Percentiles rank a stretch among this genome's conserved stretches.
These are phyloP conservation scores for Penicillium goetzii DNA, from an alignment of 495 filamentous ascomycete species.

Conservation along the genomic window DNA sequence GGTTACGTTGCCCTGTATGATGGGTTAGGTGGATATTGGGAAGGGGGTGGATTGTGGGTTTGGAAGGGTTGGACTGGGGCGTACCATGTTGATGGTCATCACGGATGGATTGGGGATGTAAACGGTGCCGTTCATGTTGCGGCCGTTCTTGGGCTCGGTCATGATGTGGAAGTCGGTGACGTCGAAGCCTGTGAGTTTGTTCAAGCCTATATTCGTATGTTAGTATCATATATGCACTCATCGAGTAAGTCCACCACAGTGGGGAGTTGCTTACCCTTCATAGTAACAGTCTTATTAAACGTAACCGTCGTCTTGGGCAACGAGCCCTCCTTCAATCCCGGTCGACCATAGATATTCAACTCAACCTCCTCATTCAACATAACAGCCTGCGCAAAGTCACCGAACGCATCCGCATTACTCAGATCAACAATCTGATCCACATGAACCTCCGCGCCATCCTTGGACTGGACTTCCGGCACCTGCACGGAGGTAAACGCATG, in stretches of 20 bases:
- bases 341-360: slow-evolving; percentile 62
- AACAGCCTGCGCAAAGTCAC: slow-evolving; percentile 56
- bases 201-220: slow-evolving; percentile 50
- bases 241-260: too few relatives aligned
- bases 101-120: slow-evolving; percentile 72
- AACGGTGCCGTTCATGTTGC: slow-evolving; percentile 67
- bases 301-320: slow-evolving; percentile 54
- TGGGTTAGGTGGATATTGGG: background rate
- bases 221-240: background rate
- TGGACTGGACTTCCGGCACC: slow-evolving; percentile 57
- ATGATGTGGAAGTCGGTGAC: slow-evolving; percentile 57
- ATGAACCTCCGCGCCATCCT: slow-evolving; percentile 56
- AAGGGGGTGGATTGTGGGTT: background rate
- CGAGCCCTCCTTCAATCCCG: slow-evolving; percentile 52
- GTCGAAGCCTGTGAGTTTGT: slow-evolving; percentile 62
- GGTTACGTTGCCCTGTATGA: slow-evolving; percentile 63
- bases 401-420: slow-evolving; percentile 58
- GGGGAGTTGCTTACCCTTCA: slow-evolving; percentile 65
- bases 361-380: slow-evolving; percentile 60
- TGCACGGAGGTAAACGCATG: slow-evolving; percentile 60
- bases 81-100: slow-evolving; percentile 65
- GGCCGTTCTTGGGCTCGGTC: slow-evolving; percentile 43
- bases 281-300: slow-evolving; percentile 58
- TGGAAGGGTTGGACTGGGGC: background rate
- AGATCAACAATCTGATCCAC: slow-evolving; percentile 58